Conservation (phyloP, 2,329 filamentous ascomycete species). For the Exutisphaerella laricina region DNA sequence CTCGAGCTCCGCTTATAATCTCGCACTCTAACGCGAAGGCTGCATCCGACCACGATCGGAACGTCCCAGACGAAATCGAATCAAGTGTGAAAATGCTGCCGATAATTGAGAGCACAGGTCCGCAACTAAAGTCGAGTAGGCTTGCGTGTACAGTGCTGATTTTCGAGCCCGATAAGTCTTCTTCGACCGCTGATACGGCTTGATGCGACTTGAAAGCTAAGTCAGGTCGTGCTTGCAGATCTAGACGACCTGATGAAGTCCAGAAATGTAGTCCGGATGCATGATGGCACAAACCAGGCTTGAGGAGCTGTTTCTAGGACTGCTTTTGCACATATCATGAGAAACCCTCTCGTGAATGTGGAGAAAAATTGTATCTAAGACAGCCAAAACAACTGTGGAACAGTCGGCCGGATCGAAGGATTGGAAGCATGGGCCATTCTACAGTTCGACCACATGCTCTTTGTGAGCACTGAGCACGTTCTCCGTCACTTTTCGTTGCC, state of each 20-base stretch:
- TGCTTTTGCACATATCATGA: conserved; percentile 32
- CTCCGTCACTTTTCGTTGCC: conserved; percentile 39
- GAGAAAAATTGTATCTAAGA: conserved; percentile 26
- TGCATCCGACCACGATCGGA: too few relatives aligned
- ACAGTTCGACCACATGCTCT: conserved; percentile 38
- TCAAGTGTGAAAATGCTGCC: conserved; percentile 51
- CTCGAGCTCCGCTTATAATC: too few relatives aligned
- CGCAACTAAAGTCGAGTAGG: conserved; percentile 38
- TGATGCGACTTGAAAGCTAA: conserved; percentile 39
- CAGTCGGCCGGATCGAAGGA: too few relatives aligned
- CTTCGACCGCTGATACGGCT: conserved; percentile 38
- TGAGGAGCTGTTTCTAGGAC: conserved; percentile 33
- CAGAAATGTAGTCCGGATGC: conserved; percentile 36
- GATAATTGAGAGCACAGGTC: conserved; percentile 38
- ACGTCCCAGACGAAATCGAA: too few relatives aligned
- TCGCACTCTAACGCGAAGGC: too few relatives aligned
- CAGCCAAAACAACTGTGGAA: too few relatives aligned
- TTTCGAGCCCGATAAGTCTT: conserved; percentile 40
- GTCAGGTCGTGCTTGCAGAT: conserved; percentile 35
- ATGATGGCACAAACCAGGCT: conserved; percentile 37
- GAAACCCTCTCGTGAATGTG: conserved; percentile 38
- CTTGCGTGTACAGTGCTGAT: conserved; percentile 38
- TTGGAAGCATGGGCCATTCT: conserved; percentile 27
- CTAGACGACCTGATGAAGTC: conserved; percentile 34
- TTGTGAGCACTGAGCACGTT: conserved; percentile 38